Evolutionary conservation across 2,329 filamentous ascomycete species (phyloP).

Genomic region (Cladophialophora carrionii): DNA sequence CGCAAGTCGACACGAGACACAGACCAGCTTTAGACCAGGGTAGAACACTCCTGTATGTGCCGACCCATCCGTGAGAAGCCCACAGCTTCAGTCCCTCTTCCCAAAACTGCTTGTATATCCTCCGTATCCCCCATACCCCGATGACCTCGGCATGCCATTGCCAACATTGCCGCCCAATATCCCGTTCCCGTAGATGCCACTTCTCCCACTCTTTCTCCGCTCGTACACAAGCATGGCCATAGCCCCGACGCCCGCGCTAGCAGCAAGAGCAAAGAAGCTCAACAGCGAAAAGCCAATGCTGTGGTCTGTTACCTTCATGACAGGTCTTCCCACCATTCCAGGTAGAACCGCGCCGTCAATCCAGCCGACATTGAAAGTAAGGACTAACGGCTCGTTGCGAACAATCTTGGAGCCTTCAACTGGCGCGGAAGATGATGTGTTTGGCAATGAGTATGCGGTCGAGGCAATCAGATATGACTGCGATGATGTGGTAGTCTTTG

Average conservation of each 20-base stretch:
- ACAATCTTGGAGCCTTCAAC: constrained; percentile 67
- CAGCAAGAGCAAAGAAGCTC: constrained; percentile 38
- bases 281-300: constrained; percentile 38
- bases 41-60: not conserved
- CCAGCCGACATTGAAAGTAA: constrained; percentile 83
- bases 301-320: constrained; percentile 36
- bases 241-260: constrained; percentile 38
- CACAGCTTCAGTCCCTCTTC: constrained; percentile 36
- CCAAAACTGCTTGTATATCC: constrained; percentile 35
- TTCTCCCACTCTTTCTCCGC: constrained; percentile 36
- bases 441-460: constrained; percentile 76
- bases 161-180: constrained; percentile 35
- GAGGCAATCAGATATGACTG: constrained; percentile 82
- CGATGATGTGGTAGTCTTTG: constrained; percentile 50
- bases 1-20: not conserved
- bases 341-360: constrained; percentile 44
- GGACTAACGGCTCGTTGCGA: constrained; percentile 80
- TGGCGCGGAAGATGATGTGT: constrained; percentile 52
- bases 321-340: constrained; percentile 38
- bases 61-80: not conserved
- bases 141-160: constrained; percentile 30
- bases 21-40: not conserved
- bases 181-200: constrained; percentile 34
- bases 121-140: constrained; percentile 39
- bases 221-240: constrained; percentile 39